phyloP scores from a whole-genome alignment of 192 early-diverging fungal species.

The Dimargaris cristalligena region DNA sequence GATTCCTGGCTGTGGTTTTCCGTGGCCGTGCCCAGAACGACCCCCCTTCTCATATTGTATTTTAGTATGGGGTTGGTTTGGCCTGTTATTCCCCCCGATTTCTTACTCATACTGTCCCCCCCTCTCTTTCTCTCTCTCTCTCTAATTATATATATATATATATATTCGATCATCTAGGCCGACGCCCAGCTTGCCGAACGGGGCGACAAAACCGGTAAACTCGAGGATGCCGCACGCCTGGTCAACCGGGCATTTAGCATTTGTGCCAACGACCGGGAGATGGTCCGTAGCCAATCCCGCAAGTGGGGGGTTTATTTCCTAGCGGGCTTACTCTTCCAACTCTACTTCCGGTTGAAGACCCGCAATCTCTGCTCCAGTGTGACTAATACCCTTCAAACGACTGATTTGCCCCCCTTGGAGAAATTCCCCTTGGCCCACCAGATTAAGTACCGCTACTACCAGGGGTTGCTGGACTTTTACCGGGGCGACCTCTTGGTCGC shows the following conservation, averaged over 20 bases:
- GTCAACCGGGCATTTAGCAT: slow-evolving; percentile 79
- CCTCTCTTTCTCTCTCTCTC: not conserved
- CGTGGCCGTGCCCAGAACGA: not conserved
- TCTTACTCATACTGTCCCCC: not conserved
- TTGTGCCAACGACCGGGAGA: slow-evolving; percentile 76
- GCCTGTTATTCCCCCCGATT: not conserved
- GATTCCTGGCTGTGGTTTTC: not conserved
- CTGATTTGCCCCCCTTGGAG: slow-evolving; percentile 56
- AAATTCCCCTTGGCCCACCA: slow-evolving; percentile 74
- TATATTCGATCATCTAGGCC: slow-evolving; percentile 21
- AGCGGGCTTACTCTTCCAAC: slow-evolving; percentile 67
- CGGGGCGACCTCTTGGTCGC: slow-evolving; percentile 60
- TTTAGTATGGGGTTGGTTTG: not conserved
- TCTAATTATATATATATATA: slow-evolving; percentile 5
- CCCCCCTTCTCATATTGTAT: not conserved
- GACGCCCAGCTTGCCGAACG: slow-evolving; percentile 25
- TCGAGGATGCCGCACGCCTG: slow-evolving; percentile 70
- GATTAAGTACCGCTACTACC: slow-evolving; percentile 73
- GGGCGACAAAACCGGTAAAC: slow-evolving; percentile 30
- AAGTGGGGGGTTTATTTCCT: slow-evolving; percentile 92
- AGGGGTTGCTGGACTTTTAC: slow-evolving; percentile 71
- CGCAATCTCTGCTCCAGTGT: slow-evolving; percentile 72
- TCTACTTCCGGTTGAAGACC: slow-evolving; percentile 64
- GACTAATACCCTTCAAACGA: slow-evolving; percentile 45
- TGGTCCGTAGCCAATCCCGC: slow-evolving; percentile 33